Evolutionary conservation across 495 filamentous ascomycete species (phyloP).

Genomic region (Massariosphaeria phaeospora): DNA sequence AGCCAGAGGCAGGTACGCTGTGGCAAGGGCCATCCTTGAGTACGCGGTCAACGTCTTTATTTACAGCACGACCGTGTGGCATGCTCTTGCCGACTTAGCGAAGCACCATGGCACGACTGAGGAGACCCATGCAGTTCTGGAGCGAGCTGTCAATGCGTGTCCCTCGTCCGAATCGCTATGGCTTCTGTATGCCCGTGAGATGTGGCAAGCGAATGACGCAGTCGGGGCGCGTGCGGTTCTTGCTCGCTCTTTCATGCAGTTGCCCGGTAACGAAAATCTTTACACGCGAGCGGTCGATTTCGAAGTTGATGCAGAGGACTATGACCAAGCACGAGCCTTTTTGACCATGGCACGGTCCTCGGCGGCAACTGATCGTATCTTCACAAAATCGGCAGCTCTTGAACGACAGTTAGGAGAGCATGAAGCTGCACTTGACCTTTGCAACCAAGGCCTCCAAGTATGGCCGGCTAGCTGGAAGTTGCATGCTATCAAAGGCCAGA

Average conservation of each 20-base stretch:
- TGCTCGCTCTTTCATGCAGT: constrained; percentile 82
- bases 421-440: constrained; percentile 77
- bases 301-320: constrained; percentile 78
- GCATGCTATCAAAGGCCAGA: constrained; percentile 98
- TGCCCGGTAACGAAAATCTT: constrained; percentile 93
- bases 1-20: constrained; percentile 73
- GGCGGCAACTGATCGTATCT: constrained; percentile 90
- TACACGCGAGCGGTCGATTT: constrained; percentile 93
- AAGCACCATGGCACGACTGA: constrained; percentile 84
- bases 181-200: constrained; percentile 93
- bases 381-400: constrained; percentile 90
- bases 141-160: constrained; percentile 90
- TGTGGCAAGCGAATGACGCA: constrained; percentile 78
- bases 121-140: constrained; percentile 73
- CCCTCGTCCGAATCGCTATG: constrained; percentile 82
- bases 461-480: constrained; percentile 85
- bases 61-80: constrained; percentile 76
- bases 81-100: constrained; percentile 85
- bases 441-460: constrained; percentile 78
- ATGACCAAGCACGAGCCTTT: constrained; percentile 72
- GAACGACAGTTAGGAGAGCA: constrained; percentile 76
- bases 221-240: constrained; percentile 80
- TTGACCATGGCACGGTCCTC: constrained; percentile 74
- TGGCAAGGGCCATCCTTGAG: constrained; percentile 85
- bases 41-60: constrained; percentile 85